A percentile compares a stretch with the other conserved stretches of the same genome.
Conservation (phyloP, 208 protist species). For the Tritrichomonas musculus region DNA sequence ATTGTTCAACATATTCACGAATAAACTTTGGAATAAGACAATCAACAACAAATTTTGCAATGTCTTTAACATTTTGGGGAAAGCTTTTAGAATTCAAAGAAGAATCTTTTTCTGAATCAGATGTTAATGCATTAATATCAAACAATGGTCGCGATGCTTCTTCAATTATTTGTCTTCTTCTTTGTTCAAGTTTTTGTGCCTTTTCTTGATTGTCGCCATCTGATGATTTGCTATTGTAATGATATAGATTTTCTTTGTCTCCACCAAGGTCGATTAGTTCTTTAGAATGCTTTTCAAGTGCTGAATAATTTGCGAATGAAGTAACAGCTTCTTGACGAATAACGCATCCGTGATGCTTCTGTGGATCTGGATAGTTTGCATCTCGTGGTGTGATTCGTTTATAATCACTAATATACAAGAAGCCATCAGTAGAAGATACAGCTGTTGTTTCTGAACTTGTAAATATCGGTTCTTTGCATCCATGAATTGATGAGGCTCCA, state of each 20-base stretch:
- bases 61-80: background rate
- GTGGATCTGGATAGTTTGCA: background rate
- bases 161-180: background rate
- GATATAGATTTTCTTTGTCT: background rate
- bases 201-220: too few species aligned
- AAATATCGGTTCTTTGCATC: background rate
- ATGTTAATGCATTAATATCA: background rate
- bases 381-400: background rate
- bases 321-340: background rate
- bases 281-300: background rate
- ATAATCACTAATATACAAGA: background rate
- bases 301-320: background rate
- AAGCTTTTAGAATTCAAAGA: background rate
- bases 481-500: background rate
- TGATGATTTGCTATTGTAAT: too few species aligned
- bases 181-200: too few species aligned
- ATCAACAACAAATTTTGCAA: background rate
- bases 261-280: background rate
- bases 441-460: background rate
- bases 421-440: background rate
- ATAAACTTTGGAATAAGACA: background rate
- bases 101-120: background rate
- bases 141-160: background rate
- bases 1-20: background rate
- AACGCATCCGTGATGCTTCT: background rate